Percentiles rank a stretch among this genome's conserved stretches.
These are phyloP conservation scores for Xanthoparmelia taractica DNA, from an alignment of 495 filamentous ascomycete genomes.

Conservation along the genomic window DNA sequence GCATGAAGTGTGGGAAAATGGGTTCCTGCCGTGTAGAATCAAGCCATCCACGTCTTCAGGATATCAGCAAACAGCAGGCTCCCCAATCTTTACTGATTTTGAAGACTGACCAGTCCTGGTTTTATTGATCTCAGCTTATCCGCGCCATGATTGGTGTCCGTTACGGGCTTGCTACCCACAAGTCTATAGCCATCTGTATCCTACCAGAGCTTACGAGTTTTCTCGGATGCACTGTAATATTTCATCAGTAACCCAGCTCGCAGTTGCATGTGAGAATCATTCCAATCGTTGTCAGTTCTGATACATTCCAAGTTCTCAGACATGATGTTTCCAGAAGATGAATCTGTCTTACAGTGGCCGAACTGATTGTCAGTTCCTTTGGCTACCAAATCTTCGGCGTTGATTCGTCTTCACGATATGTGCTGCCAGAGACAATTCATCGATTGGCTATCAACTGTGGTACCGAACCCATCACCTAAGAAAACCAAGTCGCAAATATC, in stretches of 20 bases:
- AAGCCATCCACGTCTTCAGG: background rate
- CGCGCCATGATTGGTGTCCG: background rate
- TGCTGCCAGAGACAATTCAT: background rate
- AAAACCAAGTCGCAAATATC: background rate
- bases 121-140: background rate
- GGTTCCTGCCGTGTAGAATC: background rate
- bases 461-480: background rate
- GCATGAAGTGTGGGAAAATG: background rate
- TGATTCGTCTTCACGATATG: background rate
- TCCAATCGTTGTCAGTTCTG: background rate
- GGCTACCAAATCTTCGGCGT: background rate
- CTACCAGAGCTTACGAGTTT: background rate
- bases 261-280: background rate
- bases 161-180: background rate
- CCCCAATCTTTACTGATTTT: background rate
- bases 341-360: background rate
- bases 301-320: background rate
- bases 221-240: background rate
- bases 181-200: background rate
- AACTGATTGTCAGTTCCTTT: background rate
- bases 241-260: background rate
- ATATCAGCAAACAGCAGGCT: too few species aligned
- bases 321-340: background rate
- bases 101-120: background rate
- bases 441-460: background rate